phyloP scores from a whole-genome alignment of 2,329 filamentous ascomycete genomes.

The Alternaria tenuissima region DNA sequence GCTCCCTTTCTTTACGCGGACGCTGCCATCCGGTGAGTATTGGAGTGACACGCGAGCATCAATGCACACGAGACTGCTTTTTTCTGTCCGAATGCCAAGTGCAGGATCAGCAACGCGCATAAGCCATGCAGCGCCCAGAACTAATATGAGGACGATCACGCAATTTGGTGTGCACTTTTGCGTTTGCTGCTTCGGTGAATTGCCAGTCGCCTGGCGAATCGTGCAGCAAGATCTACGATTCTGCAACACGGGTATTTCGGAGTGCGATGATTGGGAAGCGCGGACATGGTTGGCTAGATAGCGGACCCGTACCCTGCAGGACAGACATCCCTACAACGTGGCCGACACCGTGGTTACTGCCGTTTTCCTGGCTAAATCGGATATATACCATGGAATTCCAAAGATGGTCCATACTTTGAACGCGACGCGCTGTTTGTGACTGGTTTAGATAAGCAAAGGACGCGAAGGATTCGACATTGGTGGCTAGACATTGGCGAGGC shows the following conservation, averaged over 20 bases:
- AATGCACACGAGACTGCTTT: not conserved
- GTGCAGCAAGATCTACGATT: not conserved
- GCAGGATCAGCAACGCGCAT: not conserved
- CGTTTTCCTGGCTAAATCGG: not conserved
- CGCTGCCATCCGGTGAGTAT: not conserved
- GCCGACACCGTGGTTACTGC: not conserved
- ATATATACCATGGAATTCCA: not conserved
- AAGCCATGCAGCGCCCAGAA: not conserved
- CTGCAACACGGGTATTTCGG: not conserved
- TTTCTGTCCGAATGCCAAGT: not conserved
- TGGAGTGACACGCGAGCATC: not conserved
- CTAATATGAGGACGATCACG: constrained; percentile 2
- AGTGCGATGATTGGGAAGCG: constrained; percentile 1
- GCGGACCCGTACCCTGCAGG: not conserved
- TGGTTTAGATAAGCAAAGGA: constrained; percentile 3
- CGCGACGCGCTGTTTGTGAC: not conserved
- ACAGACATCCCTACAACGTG: not conserved
- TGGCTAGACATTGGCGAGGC: constrained; percentile 10
- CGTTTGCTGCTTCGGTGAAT: not conserved
- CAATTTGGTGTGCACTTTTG: constrained; percentile 7
- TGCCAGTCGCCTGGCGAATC: not conserved
- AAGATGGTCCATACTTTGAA: not conserved
- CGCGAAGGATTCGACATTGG: not conserved
- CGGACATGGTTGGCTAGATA: not conserved
- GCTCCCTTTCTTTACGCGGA: not conserved